phyloP scores from a whole-genome alignment of 2,329 filamentous ascomycete genomes.

The Trichophyton benhamiae region DNA sequence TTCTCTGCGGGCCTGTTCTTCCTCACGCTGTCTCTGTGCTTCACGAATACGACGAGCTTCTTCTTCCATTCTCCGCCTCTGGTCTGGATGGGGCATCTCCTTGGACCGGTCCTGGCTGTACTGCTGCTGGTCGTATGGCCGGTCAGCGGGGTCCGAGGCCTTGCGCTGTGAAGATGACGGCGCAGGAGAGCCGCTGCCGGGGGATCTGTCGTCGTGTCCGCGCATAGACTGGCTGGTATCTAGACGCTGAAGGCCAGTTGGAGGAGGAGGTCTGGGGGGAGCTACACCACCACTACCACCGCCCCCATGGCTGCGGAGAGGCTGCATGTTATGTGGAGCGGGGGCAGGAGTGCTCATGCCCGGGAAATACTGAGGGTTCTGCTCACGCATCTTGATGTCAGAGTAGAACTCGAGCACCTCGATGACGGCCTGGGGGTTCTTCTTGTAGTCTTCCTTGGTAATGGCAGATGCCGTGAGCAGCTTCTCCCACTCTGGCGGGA shows the following conservation, averaged over 20 bases:
- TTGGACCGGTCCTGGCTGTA: slow-evolving; percentile 35
- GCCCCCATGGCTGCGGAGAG: slow-evolving; percentile 28
- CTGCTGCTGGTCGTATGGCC: slow-evolving; percentile 32
- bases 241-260: slow-evolving; percentile 38
- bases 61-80: slow-evolving; percentile 40
- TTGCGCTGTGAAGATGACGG: slow-evolving; percentile 27
- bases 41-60: slow-evolving; percentile 37
- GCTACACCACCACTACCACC: slow-evolving; percentile 37
- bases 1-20: slow-evolving; percentile 59
- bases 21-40: slow-evolving; percentile 28
- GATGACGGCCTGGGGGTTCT: slow-evolving; percentile 71
- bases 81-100: slow-evolving; percentile 47
- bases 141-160: slow-evolving; percentile 46
- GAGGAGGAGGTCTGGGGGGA: slow-evolving; percentile 52
- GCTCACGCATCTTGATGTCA: slow-evolving; percentile 53
- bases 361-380: slow-evolving; percentile 48
- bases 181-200: slow-evolving; percentile 24
- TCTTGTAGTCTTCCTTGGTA: slow-evolving; percentile 96
- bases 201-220: slow-evolving; percentile 20
- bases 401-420: slow-evolving; percentile 60
- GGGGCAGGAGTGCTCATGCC: slow-evolving; percentile 50
- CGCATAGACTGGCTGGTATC: slow-evolving; percentile 32
- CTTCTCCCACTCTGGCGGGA: slow-evolving; percentile 95
- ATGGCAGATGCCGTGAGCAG: slow-evolving; percentile 91
- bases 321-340: slow-evolving; percentile 38